phyloP scores from a whole-genome alignment of 2,329 filamentous ascomycete species.

The Chrysoporthe cubensis region DNA sequence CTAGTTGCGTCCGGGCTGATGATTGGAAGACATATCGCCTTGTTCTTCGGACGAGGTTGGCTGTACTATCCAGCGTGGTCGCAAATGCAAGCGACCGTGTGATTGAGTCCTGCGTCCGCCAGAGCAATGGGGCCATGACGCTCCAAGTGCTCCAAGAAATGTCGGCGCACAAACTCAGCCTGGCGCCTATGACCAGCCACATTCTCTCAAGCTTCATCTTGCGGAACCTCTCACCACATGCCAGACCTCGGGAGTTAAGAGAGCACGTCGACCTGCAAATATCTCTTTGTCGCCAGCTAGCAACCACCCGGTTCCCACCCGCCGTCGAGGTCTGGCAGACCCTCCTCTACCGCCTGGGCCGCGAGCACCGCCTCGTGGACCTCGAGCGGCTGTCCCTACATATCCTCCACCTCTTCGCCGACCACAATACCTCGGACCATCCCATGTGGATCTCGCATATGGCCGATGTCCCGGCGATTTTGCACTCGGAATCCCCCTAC shows the following conservation, averaged over 20 bases:
- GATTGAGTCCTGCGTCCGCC: constrained; percentile 37
- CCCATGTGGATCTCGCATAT: constrained; percentile 48
- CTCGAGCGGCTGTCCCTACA: constrained; percentile 49
- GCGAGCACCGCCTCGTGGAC: constrained; percentile 48
- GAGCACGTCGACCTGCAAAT: constrained; percentile 38
- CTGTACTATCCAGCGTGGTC: constrained; percentile 37
- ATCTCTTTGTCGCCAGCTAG: constrained; percentile 41
- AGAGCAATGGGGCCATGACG: constrained; percentile 34
- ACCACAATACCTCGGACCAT: constrained; percentile 34
- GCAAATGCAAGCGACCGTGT: constrained; percentile 41
- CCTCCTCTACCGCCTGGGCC: constrained; percentile 49
- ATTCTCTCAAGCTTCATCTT: constrained; percentile 38
- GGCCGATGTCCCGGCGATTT: constrained; percentile 45
- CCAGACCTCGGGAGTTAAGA: background rate
- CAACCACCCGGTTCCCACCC: constrained; percentile 45
- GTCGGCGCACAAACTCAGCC: constrained; percentile 38
- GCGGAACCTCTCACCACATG: constrained; percentile 33
- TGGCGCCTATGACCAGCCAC: constrained; percentile 33
- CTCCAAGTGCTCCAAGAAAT: constrained; percentile 45
- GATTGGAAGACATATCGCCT: constrained; percentile 49
- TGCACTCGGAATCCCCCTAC: constrained; percentile 37
- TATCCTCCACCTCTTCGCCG: constrained; percentile 45
- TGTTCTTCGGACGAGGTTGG: constrained; percentile 49
- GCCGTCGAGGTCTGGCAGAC: constrained; percentile 47
- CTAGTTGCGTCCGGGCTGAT: constrained; percentile 39